Evolutionary conservation across 495 filamentous ascomycete species (phyloP).

Genomic region (Tuber indicum): DNA sequence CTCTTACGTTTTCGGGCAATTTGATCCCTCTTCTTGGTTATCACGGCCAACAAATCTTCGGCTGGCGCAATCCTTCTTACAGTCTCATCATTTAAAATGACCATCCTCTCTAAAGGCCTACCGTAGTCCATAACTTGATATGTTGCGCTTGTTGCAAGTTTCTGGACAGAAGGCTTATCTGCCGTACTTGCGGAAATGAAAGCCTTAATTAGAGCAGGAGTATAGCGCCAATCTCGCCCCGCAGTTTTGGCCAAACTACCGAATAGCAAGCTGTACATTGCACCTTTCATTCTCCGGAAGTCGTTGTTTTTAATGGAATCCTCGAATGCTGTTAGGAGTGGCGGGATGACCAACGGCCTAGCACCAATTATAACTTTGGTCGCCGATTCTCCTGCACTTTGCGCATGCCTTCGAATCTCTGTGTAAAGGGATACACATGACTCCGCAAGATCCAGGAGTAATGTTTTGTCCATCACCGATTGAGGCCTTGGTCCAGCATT

Average conservation of each 20-base stretch:
- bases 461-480: slow-evolving; percentile 71
- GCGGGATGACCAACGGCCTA: slow-evolving; percentile 78
- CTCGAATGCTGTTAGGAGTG: slow-evolving; percentile 69
- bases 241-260: slow-evolving; percentile 83
- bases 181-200: slow-evolving; percentile 85
- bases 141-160: slow-evolving; percentile 69
- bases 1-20: slow-evolving; percentile 65
- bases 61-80: slow-evolving; percentile 66
- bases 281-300: slow-evolving; percentile 85
- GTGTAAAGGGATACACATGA: slow-evolving; percentile 92
- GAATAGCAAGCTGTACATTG: slow-evolving; percentile 79
- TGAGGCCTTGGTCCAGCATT: slow-evolving; percentile 81
- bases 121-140: slow-evolving; percentile 90
- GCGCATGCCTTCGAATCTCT: slow-evolving; percentile 87
- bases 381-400: slow-evolving; percentile 84
- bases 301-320: slow-evolving; percentile 76
- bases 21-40: slow-evolving; percentile 59
- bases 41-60: slow-evolving; percentile 58
- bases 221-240: slow-evolving; percentile 84
- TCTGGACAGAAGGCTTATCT: slow-evolving; percentile 90
- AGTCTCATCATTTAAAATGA: slow-evolving; percentile 68
- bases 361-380: slow-evolving; percentile 86
- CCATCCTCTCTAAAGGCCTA: slow-evolving; percentile 73
- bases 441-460: slow-evolving; percentile 81
- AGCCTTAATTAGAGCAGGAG: slow-evolving; percentile 72